A percentile compares a stretch with the other conserved stretches of the same genome.
These are phyloP conservation scores for Dipteronia sinensis DNA, from an alignment of 345 rosid species.

Conservation along the genomic window DNA sequence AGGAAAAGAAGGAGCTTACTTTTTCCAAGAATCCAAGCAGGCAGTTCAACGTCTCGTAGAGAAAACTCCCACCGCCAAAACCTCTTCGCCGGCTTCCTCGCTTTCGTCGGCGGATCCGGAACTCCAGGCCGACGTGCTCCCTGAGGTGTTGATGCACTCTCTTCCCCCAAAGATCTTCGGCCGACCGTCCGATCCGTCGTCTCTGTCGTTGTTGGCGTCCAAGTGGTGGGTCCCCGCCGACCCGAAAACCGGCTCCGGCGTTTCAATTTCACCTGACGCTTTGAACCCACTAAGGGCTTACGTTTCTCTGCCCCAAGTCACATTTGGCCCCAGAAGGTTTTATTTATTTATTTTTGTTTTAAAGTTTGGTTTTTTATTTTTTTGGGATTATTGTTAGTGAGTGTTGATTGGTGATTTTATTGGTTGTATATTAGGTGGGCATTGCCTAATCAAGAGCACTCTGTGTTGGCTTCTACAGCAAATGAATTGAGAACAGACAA, in stretches of 20 bases:
- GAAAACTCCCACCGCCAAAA: constrained; percentile 46
- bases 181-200: constrained; percentile 53
- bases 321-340: constrained; percentile 92
- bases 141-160: constrained; percentile 83
- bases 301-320: constrained; percentile 82
- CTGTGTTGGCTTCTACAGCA: constrained; percentile 70
- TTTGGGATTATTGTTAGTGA: background rate
- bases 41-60: constrained; percentile 82
- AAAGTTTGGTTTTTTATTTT: background rate
- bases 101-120: constrained; percentile 16
- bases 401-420: constrained; percentile 5
- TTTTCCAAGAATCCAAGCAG: constrained; percentile 83
- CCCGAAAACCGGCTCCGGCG: constrained; percentile 25
- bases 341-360: too few species aligned
- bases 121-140: constrained; percentile 71
- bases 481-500: constrained; percentile 71
- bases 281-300: constrained; percentile 87
- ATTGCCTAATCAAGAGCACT: constrained; percentile 51
- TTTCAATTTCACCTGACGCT: constrained; percentile 49
- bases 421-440: constrained; percentile 57
- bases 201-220: constrained; percentile 62
- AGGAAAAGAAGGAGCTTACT: constrained; percentile 90
- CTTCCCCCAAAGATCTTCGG: constrained; percentile 65
- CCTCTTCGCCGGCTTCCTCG: constrained; percentile 16
- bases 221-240: constrained; percentile 76